Conservation (phyloP, 1,284 basidiomycete species). For the Cryptococcus amylolentus region DNA sequence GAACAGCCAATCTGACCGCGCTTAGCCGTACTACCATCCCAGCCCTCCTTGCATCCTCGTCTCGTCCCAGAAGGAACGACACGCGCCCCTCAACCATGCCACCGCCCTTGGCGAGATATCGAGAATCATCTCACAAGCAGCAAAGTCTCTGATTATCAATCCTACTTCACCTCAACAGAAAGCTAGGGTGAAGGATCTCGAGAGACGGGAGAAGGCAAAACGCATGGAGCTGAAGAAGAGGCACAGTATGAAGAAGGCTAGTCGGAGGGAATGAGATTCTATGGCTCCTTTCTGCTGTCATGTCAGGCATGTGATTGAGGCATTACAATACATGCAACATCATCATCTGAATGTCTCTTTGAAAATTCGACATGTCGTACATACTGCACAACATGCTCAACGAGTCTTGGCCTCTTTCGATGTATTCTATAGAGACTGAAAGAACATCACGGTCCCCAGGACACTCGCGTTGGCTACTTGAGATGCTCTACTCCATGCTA, state of each 20-base stretch:
- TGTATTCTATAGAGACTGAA: neutral
- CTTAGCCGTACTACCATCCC: constrained; percentile 40
- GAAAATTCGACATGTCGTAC: no score
- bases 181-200: constrained; percentile 26
- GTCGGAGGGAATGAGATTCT: constrained; percentile 21
- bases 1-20: neutral
- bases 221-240: constrained; percentile 29
- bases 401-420: neutral
- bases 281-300: neutral
- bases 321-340: no score
- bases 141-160: constrained; percentile 28
- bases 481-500: no score
- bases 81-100: constrained; percentile 34
- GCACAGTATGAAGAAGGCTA: neutral
- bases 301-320: neutral
- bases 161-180: constrained; percentile 38
- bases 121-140: constrained; percentile 27
- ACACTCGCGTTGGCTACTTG: no score
- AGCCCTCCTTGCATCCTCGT: constrained; percentile 38
- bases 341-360: no score
- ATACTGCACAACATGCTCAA: no score
- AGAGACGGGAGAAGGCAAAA: constrained; percentile 28
- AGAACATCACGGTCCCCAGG: neutral
- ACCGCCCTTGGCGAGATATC: constrained; percentile 32
- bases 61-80: constrained; percentile 35